Percentiles rank a stretch among this genome's conserved stretches.
These are phyloP conservation scores for Crithidia brevicula DNA, from an alignment of 208 protist genomes.

Conservation along the genomic window DNA sequence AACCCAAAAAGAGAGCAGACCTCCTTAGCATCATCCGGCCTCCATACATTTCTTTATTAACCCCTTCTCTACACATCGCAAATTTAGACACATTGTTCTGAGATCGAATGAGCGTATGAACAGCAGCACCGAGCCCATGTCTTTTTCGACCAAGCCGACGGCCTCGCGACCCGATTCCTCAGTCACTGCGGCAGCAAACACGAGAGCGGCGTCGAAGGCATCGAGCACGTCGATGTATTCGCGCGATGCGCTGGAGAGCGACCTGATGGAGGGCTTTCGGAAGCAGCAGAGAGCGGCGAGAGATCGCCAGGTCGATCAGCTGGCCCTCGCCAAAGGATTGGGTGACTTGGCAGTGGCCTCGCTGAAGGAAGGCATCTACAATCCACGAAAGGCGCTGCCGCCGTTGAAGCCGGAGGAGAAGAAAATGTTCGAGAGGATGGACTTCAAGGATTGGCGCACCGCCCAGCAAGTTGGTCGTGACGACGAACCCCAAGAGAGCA, in stretches of 20 bases:
- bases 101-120: too few relatives aligned
- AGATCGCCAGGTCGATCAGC: constrained; percentile 52
- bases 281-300: constrained; percentile 44
- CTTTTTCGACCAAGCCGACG: neutral
- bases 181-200: neutral
- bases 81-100: too few relatives aligned
- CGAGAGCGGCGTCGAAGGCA: neutral
- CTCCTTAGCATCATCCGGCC: too few relatives aligned
- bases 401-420: constrained; percentile 44
- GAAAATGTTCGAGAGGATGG: constrained; percentile 35
- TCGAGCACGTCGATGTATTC: neutral
- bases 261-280: constrained; percentile 68
- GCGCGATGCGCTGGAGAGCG: constrained; percentile 35
- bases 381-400: constrained; percentile 58
- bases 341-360: constrained; percentile 56
- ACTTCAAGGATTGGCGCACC: constrained; percentile 32
- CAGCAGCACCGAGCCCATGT: neutral
- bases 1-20: too few relatives aligned
- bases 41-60: too few relatives aligned
- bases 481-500: neutral
- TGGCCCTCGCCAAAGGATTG: constrained; percentile 77
- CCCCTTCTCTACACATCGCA: too few relatives aligned
- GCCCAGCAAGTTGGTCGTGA: neutral
- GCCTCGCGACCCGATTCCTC: constrained; percentile 1
- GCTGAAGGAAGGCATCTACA: constrained; percentile 60